Evolutionary conservation across 345 rosid species (phyloP), one percentile per base, ranked within the genome.

Genomic region (Microcos paniculata): DNA sequence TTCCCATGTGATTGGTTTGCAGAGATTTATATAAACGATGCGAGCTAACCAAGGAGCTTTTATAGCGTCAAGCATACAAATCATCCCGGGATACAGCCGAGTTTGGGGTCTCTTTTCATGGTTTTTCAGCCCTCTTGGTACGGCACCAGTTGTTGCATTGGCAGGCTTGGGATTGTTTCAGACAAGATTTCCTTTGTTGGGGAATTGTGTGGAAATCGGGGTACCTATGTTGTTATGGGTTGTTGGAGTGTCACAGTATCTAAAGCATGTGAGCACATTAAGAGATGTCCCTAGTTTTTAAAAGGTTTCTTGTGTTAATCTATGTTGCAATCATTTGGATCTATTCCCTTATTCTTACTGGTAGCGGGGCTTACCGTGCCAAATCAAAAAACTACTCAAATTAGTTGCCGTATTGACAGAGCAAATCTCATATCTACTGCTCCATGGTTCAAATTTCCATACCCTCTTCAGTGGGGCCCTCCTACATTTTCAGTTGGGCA

Each of bases 401-500:
- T n/a, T 52, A 92, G 87, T 83, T 96, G 99, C 80, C 89, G 99
- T 15, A 91, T 91, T 11, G 95, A 96, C 81, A 78, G 87, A 79
- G 91, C 95, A 13, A 84, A 84, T 83, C 92, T 92, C 63, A 87
- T 96, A 80, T 86, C 94, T 70, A 91, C 94, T 71, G 97, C 99
- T 73, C 97, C 99, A 65, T 96, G 99, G 99, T 87, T 96, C 79
- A 90, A 83, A 79, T 82, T 96, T 74, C 99, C 99, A 45, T 96
- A 93, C 82, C 99, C 99, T 72, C 92, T 96, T 30, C 99, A 96
- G 62, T 96, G 99, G 99, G 99, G 99, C 0, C 85, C 99, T n/a
- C 99, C 99, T 15, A 94, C 95, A 46, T 96, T 96, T 84, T 82
- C 95, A 43, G 99, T 93, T 35, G 95, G 97, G 51, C 99, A 96